phyloP scores from a whole-genome alignment of 2,329 filamentous ascomycete species.

The Elsinoe ampelina region DNA sequence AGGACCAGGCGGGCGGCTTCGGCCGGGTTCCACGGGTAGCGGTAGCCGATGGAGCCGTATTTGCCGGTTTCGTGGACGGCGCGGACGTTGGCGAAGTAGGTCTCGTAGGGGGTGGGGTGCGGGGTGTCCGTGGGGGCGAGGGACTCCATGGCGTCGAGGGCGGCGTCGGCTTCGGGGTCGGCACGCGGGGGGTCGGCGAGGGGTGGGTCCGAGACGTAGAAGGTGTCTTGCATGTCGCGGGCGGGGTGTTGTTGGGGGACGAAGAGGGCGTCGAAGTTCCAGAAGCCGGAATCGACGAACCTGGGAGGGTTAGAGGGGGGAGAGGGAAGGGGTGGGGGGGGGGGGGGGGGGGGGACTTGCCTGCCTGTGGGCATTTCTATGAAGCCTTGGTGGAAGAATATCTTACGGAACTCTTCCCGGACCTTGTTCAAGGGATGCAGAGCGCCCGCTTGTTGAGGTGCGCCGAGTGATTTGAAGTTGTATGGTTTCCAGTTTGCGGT shows the following conservation, averaged over 20 bases:
- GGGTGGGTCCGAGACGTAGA: constrained; percentile 89
- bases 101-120: constrained; percentile 46
- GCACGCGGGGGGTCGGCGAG: constrained; percentile 57
- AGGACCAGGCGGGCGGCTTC: constrained; percentile 83
- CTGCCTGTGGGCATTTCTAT: constrained; percentile 94
- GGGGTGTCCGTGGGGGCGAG: constrained; percentile 40
- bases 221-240: constrained; percentile 94
- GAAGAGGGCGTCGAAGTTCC: constrained; percentile 97
- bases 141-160: constrained; percentile 41
- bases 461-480: constrained; percentile 64
- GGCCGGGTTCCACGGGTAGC: constrained; percentile 84
- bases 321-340: background rate
- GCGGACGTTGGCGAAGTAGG: constrained; percentile 82
- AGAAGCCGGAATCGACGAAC: constrained; percentile 95
- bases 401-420: constrained; percentile 86
- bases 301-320: constrained; percentile 24
- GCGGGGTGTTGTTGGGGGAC: constrained; percentile 97
- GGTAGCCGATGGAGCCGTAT: constrained; percentile 91
- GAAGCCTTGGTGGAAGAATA: constrained; percentile 99
- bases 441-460: constrained; percentile 47
- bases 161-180: constrained; percentile 42
- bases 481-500: constrained; percentile 79
- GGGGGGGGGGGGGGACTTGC: constrained; percentile 25
- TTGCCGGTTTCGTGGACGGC: constrained; percentile 84
- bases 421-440: constrained; percentile 72